Evolutionary conservation across 2,329 filamentous ascomycete species (phyloP).

Genomic region (Ceratocystis smalleyi): DNA sequence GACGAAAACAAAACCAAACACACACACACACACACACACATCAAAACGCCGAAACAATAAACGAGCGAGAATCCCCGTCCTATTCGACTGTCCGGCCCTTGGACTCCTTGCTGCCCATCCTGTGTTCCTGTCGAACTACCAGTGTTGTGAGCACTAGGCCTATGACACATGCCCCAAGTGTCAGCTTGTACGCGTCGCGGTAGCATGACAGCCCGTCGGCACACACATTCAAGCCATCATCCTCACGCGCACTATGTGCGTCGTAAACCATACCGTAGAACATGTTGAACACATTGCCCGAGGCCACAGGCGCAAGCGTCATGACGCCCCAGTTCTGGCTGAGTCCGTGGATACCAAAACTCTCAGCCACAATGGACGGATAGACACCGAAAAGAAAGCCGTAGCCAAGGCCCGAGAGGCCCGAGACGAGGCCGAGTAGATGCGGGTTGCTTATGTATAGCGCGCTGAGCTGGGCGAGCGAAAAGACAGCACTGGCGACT

Average conservation of each 20-base stretch:
- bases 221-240: conserved; percentile 58
- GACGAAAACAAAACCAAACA: neutral
- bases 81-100: conserved; percentile 28
- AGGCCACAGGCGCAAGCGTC: conserved; percentile 75
- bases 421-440: conserved; percentile 60
- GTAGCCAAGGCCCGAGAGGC: conserved; percentile 75
- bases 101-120: conserved; percentile 23
- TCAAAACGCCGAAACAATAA: neutral
- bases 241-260: conserved; percentile 52
- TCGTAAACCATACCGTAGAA: conserved; percentile 80
- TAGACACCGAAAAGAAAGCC: conserved; percentile 90
- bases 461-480: conserved; percentile 61
- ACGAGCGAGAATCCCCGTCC: conserved; percentile 5
- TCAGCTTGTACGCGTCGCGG: conserved; percentile 62
- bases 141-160: conserved; percentile 56
- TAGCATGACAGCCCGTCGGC: conserved; percentile 69
- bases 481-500: conserved; percentile 61
- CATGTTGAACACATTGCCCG: conserved; percentile 82
- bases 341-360: conserved; percentile 77
- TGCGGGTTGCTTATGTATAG: conserved; percentile 63
- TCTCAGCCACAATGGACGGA: conserved; percentile 75
- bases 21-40: neutral
- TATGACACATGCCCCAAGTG: conserved; percentile 52
- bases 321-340: conserved; percentile 95
- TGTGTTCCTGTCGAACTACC: conserved; percentile 42